phyloP scores from a whole-genome alignment of 2,329 filamentous ascomycete species.

The Colletotrichum eremochloae region DNA sequence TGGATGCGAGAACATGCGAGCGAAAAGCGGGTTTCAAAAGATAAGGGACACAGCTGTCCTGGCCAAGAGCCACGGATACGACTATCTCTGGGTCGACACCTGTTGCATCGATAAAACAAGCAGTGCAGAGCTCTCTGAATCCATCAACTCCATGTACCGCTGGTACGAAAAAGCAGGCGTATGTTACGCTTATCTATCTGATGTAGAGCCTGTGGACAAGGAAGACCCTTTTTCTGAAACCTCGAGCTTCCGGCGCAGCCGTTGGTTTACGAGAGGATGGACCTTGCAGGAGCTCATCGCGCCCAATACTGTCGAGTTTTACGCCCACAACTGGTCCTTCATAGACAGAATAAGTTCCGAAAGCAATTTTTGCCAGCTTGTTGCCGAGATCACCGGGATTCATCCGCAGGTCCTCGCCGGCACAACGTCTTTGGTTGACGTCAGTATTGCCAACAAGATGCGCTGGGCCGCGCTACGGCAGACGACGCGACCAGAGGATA shows the following conservation, averaged over 20 bases:
- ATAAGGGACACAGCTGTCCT: constrained; percentile 18
- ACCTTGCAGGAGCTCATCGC: constrained; percentile 29
- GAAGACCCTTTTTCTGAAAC: constrained; percentile 78
- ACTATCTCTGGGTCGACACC: constrained; percentile 46
- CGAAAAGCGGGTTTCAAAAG: constrained; percentile 5
- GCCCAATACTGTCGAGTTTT: constrained; percentile 11
- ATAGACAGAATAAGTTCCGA: background rate
- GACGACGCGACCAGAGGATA: constrained; percentile 45
- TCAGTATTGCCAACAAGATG: constrained; percentile 47
- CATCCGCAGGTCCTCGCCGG: constrained; percentile 16
- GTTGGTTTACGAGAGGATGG: constrained; percentile 30
- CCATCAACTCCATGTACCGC: constrained; percentile 44
- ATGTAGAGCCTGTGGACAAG: constrained; percentile 54
- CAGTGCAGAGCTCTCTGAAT: constrained; percentile 41
- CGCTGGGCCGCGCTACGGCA: constrained; percentile 46
- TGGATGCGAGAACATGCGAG: background rate
- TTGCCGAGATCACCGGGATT: constrained; percentile 19
- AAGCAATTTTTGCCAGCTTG: background rate
- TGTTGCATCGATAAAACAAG: constrained; percentile 39
- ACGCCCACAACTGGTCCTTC: constrained; percentile 9
- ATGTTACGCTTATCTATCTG: constrained; percentile 44
- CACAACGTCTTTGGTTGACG: constrained; percentile 28
- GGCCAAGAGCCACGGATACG: constrained; percentile 36
- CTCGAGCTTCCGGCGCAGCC: constrained; percentile 13
- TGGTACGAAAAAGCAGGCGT: constrained; percentile 43